These are phyloP conservation scores for Quercus berberidifolia DNA, from an alignment of 306 rosid species.

Conservation along the genomic window DNA sequence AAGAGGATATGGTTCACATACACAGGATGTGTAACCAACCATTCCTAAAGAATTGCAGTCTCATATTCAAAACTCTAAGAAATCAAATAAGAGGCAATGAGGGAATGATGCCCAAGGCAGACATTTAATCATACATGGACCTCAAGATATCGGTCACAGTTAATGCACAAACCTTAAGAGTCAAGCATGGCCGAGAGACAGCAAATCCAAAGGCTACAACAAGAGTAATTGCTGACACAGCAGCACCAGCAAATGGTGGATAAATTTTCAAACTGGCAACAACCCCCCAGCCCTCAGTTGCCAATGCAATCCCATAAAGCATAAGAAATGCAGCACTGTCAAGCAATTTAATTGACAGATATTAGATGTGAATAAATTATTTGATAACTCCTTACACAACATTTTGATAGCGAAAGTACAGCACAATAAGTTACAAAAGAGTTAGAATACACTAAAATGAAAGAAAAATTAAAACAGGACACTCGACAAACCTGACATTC, in stretches of 20 bases:
- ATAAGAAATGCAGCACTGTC: conserved; percentile 84
- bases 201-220: conserved; percentile 99
- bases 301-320: conserved; percentile 99
- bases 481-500: conserved; percentile 84
- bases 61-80: no score
- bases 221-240: conserved; percentile 94
- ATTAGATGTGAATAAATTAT: conserved; percentile 22
- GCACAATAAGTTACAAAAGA: not conserved
- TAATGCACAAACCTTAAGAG: conserved; percentile 74
- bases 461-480: conserved; percentile 10
- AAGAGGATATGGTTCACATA: no score
- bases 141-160: conserved; percentile 8
- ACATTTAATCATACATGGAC: not conserved
- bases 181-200: conserved; percentile 95
- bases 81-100: no score
- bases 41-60: no score
- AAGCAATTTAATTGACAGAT: conserved; percentile 15
- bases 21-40: no score
- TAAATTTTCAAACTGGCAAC: conserved; percentile 96
- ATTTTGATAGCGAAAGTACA: not conserved
- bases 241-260: conserved; percentile 99
- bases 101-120: no score
- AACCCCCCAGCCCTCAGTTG: conserved; percentile 99
- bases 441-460: not conserved
- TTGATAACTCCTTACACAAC: conserved; percentile 6